Conservation (phyloP, 371 early-diverging fungal genomes). For the Edhazardia aedis region DNA sequence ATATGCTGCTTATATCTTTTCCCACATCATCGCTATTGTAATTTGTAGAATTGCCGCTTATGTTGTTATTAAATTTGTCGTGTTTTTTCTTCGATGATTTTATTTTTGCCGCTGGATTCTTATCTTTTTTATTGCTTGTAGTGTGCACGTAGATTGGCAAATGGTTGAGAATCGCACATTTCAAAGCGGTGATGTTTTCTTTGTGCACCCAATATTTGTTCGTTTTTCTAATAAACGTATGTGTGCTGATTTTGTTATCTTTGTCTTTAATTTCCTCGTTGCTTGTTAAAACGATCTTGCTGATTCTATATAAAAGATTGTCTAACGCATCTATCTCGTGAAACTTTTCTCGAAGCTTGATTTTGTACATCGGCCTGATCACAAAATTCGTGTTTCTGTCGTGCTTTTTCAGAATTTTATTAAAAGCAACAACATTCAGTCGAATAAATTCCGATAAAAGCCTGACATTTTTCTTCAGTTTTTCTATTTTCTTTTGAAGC, state of each 20-base stretch:
- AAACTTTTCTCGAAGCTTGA: slow-evolving; percentile 58
- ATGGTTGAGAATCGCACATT: slow-evolving; percentile 64
- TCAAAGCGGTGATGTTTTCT: slow-evolving; percentile 83
- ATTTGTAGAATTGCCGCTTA: neutral
- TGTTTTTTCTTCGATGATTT: neutral
- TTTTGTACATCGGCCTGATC: slow-evolving; percentile 62
- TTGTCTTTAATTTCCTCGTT: slow-evolving; percentile 6
- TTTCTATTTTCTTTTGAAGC: too few species aligned
- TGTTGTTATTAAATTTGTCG: neutral
- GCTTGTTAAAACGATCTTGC: slow-evolving; percentile 13
- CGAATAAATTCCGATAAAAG: neutral
- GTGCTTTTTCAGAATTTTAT: slow-evolving; percentile 82
- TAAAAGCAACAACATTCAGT: slow-evolving; percentile 50
- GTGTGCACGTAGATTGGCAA: slow-evolving; percentile 77
- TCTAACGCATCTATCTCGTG: slow-evolving; percentile 74
- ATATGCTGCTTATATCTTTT: too few species aligned
- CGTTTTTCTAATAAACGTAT: slow-evolving; percentile 45
- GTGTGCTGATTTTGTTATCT: slow-evolving; percentile 5
- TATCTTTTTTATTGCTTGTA: too few species aligned
- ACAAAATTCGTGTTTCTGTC: slow-evolving; percentile 67
- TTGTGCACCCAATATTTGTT: slow-evolving; percentile 72
- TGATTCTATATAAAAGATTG: slow-evolving; percentile 57
- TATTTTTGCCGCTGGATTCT: too few species aligned
- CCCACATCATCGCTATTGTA: too few species aligned
- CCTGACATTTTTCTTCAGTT: too few species aligned